phyloP scores from a whole-genome alignment of 1,284 basidiomycete genomes.

The Naganishia sp. region DNA sequence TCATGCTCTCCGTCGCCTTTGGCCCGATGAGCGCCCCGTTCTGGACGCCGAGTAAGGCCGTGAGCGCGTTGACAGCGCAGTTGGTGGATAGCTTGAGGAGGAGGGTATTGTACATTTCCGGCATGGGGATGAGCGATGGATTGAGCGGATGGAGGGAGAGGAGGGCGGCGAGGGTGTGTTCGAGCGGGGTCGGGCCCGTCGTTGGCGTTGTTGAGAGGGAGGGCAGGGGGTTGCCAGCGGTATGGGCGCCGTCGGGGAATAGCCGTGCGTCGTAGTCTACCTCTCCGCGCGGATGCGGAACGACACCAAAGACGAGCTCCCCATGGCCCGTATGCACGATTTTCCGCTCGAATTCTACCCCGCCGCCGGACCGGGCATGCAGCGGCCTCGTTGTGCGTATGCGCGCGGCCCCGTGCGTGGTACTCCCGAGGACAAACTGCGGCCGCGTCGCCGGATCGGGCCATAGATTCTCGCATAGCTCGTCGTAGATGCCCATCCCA shows the following conservation, averaged over 20 bases:
- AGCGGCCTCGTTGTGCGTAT: constrained; percentile 5
- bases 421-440: constrained; percentile 80
- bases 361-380: neutral
- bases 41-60: constrained; percentile 64
- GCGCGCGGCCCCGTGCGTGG: constrained; percentile 67
- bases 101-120: constrained; percentile 69
- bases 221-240: constrained; percentile 28
- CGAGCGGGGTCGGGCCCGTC: constrained; percentile 57
- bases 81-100: constrained; percentile 84
- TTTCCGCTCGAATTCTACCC: constrained; percentile 1
- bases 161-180: constrained; percentile 69
- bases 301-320: constrained; percentile 72
- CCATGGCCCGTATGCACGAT: constrained; percentile 55
- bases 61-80: constrained; percentile 82
- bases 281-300: constrained; percentile 64
- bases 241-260: constrained; percentile 35
- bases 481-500: constrained; percentile 85
- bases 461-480: constrained; percentile 70
- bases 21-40: constrained; percentile 72
- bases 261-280: constrained; percentile 43
- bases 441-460: constrained; percentile 72
- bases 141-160: constrained; percentile 62
- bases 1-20: constrained; percentile 56
- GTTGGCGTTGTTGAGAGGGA: constrained; percentile 17
- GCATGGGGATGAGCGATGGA: constrained; percentile 68